Evolutionary conservation across 345 rosid species (phyloP).

Genomic region (Populus euphratica): DNA sequence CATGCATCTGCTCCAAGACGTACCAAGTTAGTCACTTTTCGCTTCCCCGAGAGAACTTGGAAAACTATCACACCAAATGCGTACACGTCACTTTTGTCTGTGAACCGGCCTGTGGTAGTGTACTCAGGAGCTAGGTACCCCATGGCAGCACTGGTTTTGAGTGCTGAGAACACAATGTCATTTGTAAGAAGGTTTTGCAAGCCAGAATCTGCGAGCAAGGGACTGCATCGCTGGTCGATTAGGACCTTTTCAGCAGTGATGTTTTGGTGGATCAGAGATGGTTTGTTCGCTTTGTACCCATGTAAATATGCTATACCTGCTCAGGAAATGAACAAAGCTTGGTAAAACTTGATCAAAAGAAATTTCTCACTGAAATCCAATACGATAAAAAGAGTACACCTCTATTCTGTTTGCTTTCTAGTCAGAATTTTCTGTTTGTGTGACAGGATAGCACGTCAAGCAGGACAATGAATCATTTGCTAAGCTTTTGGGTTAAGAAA

Average conservation of each 20-base stretch:
- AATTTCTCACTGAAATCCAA: not conserved
- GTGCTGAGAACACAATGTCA: conserved; percentile 27
- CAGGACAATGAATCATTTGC: not conserved
- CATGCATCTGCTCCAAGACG: conserved; percentile 23
- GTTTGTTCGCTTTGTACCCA: conserved; percentile 15
- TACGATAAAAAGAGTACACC: conserved; percentile 1
- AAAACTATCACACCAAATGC: conserved; percentile 32
- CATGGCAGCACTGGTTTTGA: conserved; percentile 37
- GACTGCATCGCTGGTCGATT: conserved; percentile 20
- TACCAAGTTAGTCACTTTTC: conserved; percentile 16
- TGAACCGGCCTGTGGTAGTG: conserved; percentile 26
- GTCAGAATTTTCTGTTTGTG: not conserved
- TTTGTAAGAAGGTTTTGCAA: conserved; percentile 32
- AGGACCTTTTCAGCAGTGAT: conserved; percentile 27
- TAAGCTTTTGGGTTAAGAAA: not conserved
- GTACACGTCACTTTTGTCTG: conserved; percentile 30
- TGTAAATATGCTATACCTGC: conserved; percentile 30
- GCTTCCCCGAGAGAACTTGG: conserved; percentile 33
- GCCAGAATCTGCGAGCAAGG: conserved; percentile 26
- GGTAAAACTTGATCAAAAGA: not conserved
- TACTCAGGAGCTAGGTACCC: conserved; percentile 37
- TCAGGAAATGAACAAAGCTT: not conserved
- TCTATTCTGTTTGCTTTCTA: not conserved
- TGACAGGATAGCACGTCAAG: not conserved
- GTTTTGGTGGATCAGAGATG: conserved; percentile 25